These are phyloP conservation scores for Fagopyrum homotropicum DNA, from an alignment of 148 eudicot species.

Conservation along the genomic window DNA sequence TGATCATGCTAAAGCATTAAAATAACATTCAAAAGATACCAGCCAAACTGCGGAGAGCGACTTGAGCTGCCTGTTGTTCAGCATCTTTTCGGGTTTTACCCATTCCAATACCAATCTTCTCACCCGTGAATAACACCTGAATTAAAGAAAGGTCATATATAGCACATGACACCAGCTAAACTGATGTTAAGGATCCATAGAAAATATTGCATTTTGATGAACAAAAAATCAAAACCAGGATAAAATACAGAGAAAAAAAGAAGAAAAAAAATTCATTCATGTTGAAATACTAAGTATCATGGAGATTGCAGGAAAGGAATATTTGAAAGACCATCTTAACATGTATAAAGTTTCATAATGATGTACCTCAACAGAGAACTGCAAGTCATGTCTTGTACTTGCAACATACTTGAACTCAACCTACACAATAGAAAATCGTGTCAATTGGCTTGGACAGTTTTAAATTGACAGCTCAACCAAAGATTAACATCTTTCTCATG, in stretches of 20 bases:
- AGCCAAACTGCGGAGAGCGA: conserved; percentile 47
- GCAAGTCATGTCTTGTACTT: conserved; percentile 74
- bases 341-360: background rate
- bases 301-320: background rate
- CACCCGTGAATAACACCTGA: conserved; percentile 86
- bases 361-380: conserved; percentile 73
- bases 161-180: background rate
- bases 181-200: too few species aligned
- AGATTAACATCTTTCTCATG: background rate
- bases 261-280: background rate
- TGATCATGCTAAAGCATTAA: background rate
- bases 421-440: conserved; percentile 28
- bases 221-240: background rate
- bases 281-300: too few species aligned
- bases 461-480: background rate
- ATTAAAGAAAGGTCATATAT: conserved; percentile 13
- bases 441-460: background rate
- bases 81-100: conserved; percentile 97
- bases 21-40: background rate
- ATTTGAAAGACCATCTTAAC: background rate
- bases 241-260: background rate
- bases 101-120: conserved; percentile 85
- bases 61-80: conserved; percentile 93
- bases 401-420: conserved; percentile 79
- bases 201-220: background rate